These are phyloP conservation scores for Malassezia equina DNA, from an alignment of 1,284 basidiomycete species.

Conservation along the genomic window DNA sequence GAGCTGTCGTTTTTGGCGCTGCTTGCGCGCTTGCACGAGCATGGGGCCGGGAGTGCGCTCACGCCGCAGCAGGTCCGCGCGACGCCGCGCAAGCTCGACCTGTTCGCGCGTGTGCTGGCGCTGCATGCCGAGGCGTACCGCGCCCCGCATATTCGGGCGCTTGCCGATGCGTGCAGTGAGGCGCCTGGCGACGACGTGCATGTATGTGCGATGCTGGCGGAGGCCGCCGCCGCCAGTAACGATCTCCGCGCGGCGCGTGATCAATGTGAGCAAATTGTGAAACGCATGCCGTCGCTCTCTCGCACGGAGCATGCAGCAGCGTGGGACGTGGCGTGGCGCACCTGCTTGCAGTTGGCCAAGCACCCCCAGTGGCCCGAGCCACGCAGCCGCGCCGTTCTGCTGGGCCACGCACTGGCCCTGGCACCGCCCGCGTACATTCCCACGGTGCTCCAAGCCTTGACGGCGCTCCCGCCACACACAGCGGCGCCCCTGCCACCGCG, in stretches of 20 bases:
- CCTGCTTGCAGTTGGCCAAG: slow-evolving; percentile 17
- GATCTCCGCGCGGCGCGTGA: slow-evolving; percentile 6
- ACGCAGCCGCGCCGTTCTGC: neutral
- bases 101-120: slow-evolving; percentile 10
- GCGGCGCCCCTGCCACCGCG: neutral
- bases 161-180: slow-evolving; percentile 2
- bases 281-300: neutral
- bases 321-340: slow-evolving; percentile 14
- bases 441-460: slow-evolving; percentile 2
- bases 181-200: slow-evolving; percentile 5
- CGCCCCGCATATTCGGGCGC: slow-evolving; percentile 1
- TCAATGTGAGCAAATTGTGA: slow-evolving; percentile 6
- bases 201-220: slow-evolving; percentile 14
- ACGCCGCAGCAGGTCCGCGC: slow-evolving; percentile 9
- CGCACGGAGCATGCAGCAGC: neutral
- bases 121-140: slow-evolving; percentile 11
- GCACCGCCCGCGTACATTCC: slow-evolving; percentile 13
- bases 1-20: neutral
- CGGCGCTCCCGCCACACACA: neutral
- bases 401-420: slow-evolving; percentile 11
- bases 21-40: slow-evolving; percentile 1
- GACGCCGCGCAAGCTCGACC: slow-evolving; percentile 1
- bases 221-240: slow-evolving; percentile 5
- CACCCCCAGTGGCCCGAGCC: slow-evolving; percentile 7
- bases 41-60: neutral